These are phyloP conservation scores for Cryptosporidium ryanae DNA, from an alignment of 169 alveolate species.

Conservation along the genomic window DNA sequence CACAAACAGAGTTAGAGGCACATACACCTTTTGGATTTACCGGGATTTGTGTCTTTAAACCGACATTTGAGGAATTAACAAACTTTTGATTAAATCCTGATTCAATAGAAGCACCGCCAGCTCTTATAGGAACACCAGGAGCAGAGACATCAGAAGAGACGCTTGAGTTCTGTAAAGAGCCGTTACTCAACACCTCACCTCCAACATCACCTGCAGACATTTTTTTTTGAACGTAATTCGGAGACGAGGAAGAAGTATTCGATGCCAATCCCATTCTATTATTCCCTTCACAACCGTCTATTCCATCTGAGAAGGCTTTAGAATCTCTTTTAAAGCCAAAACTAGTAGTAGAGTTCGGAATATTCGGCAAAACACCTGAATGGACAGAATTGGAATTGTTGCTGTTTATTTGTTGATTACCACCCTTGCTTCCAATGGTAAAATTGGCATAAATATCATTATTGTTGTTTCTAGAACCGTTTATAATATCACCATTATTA, in stretches of 20 bases:
- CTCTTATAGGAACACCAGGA: slow-evolving; percentile 16
- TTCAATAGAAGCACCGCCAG: slow-evolving; percentile 49
- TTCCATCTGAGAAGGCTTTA: too few relatives aligned
- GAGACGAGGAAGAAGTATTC: too few relatives aligned
- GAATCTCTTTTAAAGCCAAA: too few relatives aligned
- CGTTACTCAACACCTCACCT: neutral
- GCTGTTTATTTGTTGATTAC: neutral
- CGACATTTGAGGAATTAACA: slow-evolving; percentile 15
- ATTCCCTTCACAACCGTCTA: too few relatives aligned
- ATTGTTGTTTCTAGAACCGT: slow-evolving; percentile 4
- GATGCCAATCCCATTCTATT: too few relatives aligned
- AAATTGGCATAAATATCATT: neutral
- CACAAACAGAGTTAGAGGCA: too few relatives aligned
- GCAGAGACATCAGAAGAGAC: slow-evolving; percentile 3
- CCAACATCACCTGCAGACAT: slow-evolving; percentile 37
- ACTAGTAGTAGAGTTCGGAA: too few relatives aligned
- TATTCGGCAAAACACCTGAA: too few relatives aligned
- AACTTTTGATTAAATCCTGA: slow-evolving; percentile 22
- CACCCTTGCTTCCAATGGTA: slow-evolving; percentile 1
- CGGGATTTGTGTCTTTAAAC: neutral
- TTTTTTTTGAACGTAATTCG: slow-evolving; percentile 24
- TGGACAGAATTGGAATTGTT: too few relatives aligned
- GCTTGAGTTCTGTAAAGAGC: neutral
- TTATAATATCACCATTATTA: slow-evolving; percentile 2
- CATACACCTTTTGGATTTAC: too few relatives aligned